Percentiles rank a stretch among this genome's conserved stretches.
These are phyloP conservation scores for Sporodiniella umbellata DNA, from an alignment of 371 early-diverging fungal species.

Conservation along the genomic window DNA sequence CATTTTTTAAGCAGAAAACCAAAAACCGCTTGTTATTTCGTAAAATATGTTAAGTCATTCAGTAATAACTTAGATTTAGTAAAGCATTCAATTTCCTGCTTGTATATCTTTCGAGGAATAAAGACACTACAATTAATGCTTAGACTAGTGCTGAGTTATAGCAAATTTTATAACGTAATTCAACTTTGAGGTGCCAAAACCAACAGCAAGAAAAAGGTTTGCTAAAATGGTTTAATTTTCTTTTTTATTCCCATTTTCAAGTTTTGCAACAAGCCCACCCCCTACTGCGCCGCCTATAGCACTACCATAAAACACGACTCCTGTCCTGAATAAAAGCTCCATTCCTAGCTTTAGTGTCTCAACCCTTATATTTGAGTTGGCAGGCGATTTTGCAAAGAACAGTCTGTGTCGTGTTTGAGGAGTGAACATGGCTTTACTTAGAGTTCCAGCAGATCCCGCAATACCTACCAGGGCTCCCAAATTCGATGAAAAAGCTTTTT, in stretches of 20 bases:
- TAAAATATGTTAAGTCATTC: no score
- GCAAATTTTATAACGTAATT: no score
- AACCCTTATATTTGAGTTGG: constrained; percentile 28
- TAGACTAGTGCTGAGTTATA: no score
- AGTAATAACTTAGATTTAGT: no score
- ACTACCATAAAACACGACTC: constrained; percentile 37
- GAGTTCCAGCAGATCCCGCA: constrained; percentile 15
- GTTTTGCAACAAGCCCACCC: constrained; percentile 28
- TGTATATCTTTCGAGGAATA: no score
- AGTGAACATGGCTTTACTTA: constrained; percentile 28
- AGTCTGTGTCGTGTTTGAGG: constrained; percentile 31
- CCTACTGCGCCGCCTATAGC: constrained; percentile 37
- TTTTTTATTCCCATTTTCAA: background rate
- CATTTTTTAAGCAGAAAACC: no score
- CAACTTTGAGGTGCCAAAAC: no score
- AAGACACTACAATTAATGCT: no score
- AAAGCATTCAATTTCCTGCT: no score
- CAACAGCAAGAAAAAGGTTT: no score
- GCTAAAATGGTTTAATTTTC: background rate
- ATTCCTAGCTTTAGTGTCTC: constrained; percentile 34
- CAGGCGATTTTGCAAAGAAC: constrained; percentile 41
- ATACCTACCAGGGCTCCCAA: constrained; percentile 23
- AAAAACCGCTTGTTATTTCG: no score
- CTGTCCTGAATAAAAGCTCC: constrained; percentile 30
- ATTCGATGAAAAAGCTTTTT: constrained; percentile 1